Conservation (phyloP, 1,284 basidiomycete genomes). For the Phylloboletellus chloephorus region DNA sequence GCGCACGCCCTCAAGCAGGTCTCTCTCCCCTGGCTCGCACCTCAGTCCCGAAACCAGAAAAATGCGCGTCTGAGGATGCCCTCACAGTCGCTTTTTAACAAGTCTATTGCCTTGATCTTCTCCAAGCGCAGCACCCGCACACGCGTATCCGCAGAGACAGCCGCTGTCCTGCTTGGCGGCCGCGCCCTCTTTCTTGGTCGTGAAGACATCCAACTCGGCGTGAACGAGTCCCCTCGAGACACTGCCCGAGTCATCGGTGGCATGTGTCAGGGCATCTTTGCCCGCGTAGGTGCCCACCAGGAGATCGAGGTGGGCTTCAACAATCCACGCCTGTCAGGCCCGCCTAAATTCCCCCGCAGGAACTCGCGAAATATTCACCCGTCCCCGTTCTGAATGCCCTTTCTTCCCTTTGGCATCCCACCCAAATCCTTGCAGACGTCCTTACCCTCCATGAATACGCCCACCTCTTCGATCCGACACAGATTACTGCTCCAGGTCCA, state of each 20-base stretch:
- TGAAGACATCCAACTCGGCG: slow-evolving; percentile 93
- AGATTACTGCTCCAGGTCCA: slow-evolving; percentile 10
- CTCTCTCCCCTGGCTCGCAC: slow-evolving; percentile 55
- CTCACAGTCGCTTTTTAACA: slow-evolving; percentile 67
- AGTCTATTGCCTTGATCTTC: slow-evolving; percentile 87
- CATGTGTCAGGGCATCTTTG: slow-evolving; percentile 97
- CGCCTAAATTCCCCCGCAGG: slow-evolving; percentile 42
- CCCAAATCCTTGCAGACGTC: slow-evolving; percentile 91
- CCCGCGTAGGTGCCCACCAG: slow-evolving; percentile 85
- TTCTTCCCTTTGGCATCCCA: slow-evolving; percentile 94
- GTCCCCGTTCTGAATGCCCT: slow-evolving; percentile 96
- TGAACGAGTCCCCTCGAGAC: slow-evolving; percentile 88
- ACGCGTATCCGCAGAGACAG: slow-evolving; percentile 83
- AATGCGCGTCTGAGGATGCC: slow-evolving; percentile 48
- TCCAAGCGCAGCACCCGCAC: slow-evolving; percentile 93
- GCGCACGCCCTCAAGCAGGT: slow-evolving; percentile 59
- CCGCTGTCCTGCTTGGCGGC: slow-evolving; percentile 73
- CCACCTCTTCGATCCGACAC: slow-evolving; percentile 41
- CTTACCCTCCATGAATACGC: slow-evolving; percentile 83
- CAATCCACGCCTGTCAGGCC: not conserved
- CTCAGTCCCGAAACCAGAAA: slow-evolving; percentile 35
- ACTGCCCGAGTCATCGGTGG: slow-evolving; percentile 84
- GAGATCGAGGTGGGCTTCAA: slow-evolving; percentile 77
- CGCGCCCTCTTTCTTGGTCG: slow-evolving; percentile 89
- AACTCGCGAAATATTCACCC: slow-evolving; percentile 81